phyloP scores from a whole-genome alignment of 768 basidiomycete genomes.

The Podaxis carcinomalis region DNA sequence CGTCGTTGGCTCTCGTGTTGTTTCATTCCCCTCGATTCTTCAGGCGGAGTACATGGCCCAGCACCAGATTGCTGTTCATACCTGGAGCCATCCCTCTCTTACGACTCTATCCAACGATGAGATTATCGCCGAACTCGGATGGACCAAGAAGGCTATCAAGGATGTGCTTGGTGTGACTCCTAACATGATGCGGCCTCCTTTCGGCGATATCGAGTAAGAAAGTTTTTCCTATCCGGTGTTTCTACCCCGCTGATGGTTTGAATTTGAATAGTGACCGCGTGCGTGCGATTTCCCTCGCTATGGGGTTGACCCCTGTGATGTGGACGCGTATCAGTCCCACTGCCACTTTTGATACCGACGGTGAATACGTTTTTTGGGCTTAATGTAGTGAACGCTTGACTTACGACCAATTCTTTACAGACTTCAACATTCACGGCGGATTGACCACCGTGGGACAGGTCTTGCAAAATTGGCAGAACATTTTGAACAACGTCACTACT shows the following conservation, averaged over 20 bases:
- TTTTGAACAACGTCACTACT: conserved; percentile 56
- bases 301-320: conserved; percentile 80
- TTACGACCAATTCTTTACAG: conserved; percentile 28
- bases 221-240: neutral
- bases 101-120: conserved; percentile 76
- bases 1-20: conserved; percentile 75
- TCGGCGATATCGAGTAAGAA: conserved; percentile 70
- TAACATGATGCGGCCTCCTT: conserved; percentile 78
- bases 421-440: conserved; percentile 80
- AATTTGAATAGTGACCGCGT: conserved; percentile 64
- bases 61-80: conserved; percentile 73
- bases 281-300: conserved; percentile 75
- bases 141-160: conserved; percentile 82
- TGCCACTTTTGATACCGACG: conserved; percentile 69
- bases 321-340: conserved; percentile 68
- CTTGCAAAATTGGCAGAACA: conserved; percentile 67
- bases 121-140: conserved; percentile 85
- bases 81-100: conserved; percentile 68
- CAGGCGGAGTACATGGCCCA: conserved; percentile 73
- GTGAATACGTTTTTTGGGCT: conserved; percentile 24
- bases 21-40: conserved; percentile 64
- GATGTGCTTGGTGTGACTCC: conserved; percentile 79
- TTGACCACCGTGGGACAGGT: conserved; percentile 51
- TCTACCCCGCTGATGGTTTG: conserved; percentile 10
- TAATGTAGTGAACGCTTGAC: too few species aligned